Evolutionary conservation across 345 rosid genomes (phyloP), one percentile per base, ranked within the genome.

Genomic region (Garcia nutans): DNA sequence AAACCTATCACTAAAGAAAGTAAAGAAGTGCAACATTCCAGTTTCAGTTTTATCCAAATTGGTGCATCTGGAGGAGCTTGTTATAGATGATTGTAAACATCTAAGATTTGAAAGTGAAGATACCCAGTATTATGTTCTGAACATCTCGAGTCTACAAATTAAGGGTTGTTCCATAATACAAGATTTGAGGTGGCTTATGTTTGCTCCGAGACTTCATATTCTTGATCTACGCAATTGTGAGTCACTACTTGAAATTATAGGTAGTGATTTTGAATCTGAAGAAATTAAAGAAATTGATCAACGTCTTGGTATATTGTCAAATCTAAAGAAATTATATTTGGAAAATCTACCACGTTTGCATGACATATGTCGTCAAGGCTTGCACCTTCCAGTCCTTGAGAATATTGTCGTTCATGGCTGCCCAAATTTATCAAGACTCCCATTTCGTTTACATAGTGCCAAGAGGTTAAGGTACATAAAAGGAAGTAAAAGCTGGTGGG

Each of bases 401-500:
- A 12, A 45, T 42, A 5, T 67, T 9, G 12, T 2, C 23, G 55
- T 67, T 5, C 1, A 19, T 33, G 10, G 13, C 16, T 45, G 71
- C 52, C 54, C 45, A 20, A 15, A n/a, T 7, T 5, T 42, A n/a
- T 3, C 10, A 23, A 8, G n/a, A 8, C 70, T 65, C 12, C 52
- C 70, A 3, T 20, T 65, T 65, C 20, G 42, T 42, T 19, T 22
- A n/a, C 10, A n/a, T 10, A 17, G 28, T n/a, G 70, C 52, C 3
- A 42, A 8, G 6, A 42, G 45, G 23, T 42, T 65, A 4, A 65
- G 45, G 24, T 52, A 65, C 41, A 65, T 65, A 65, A 65, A 8
- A 42, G 69, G 28, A 65, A 20, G 50, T n/a, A 67, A 15, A 67
- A 23, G 16, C 56, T 67, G 71, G 71, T 45, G 55, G 71, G 71